Base-by-base conservation (phyloP, 1,284 basidiomycete species). In the Earliella scabrosa region DNA sequence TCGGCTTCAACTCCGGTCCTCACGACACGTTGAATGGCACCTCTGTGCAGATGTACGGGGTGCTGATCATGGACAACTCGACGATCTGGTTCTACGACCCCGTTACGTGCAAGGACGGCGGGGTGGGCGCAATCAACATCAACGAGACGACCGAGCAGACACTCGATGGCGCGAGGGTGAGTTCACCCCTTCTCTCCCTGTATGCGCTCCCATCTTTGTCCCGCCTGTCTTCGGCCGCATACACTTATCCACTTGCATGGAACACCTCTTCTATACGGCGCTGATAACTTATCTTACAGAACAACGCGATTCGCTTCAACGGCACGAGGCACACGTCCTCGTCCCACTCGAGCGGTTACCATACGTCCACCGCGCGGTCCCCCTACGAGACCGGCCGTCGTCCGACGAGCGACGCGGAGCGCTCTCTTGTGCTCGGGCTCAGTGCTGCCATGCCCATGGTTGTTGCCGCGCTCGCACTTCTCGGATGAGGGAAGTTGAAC, bases 61-160 rank as follows among this genome's bases (percentile, higher is more conserved):
- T 85, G 27, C 71, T 77, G 18, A 77, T 81, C 65, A 76, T 80
- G 60, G 68, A 71, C 41, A 76, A 76, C 61, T 65, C 63, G 23
- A 80, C 83, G 20, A 74, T 85, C 44, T 87, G 84, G 84, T 86
- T 83, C 70, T 87, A 73, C 68, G 85, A 87, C 70, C 66, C 63
- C 53, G 77, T 76, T 60, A 80, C 78, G 16, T 87, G 85, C 67
- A 76, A 73, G 3, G 54, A 75, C 47, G 85, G 84, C 47, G 84
- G 82, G 27, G 84, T 87, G 34, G 85, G 85, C 46, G 85, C 71
- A 2, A 83, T 87, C 61, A 87, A 87, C 64, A 61, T 74, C 54
- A 82, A 86, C 59, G 77, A 77, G 36, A 75, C 72, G 34, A 77
- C 73, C 39, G 71, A 67, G 10, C 72, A 81, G 71, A 85, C 83